Percentiles rank a stretch among this genome's conserved stretches.
Evolutionary conservation across 2,329 filamentous ascomycete species (phyloP).

Genomic region (Venturia oleaginea): DNA sequence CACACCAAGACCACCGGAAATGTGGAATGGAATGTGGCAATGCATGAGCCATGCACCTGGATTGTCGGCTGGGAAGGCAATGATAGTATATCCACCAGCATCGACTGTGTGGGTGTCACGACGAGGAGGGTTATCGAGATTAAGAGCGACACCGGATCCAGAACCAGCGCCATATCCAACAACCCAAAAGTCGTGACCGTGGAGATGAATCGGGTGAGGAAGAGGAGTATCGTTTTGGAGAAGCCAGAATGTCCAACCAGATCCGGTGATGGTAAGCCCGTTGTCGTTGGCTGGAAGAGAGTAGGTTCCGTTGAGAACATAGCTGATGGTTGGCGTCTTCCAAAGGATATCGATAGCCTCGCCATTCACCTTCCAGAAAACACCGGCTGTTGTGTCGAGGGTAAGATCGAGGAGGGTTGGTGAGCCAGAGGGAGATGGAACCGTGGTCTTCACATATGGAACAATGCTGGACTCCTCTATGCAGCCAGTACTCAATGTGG

Average conservation of each 20-base stretch:
- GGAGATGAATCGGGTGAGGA: slow-evolving; percentile 15
- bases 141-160: slow-evolving; percentile 15
- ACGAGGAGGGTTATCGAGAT: slow-evolving; percentile 25
- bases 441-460: neutral
- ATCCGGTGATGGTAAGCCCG: slow-evolving; percentile 9
- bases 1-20: slow-evolving; percentile 15
- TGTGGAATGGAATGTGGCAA: slow-evolving; percentile 17
- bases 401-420: slow-evolving; percentile 11
- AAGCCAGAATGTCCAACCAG: slow-evolving; percentile 15
- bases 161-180: slow-evolving; percentile 11
- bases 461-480: slow-evolving; percentile 4
- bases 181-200: slow-evolving; percentile 15
- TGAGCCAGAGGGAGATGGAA: slow-evolving; percentile 7
- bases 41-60: slow-evolving; percentile 34
- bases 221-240: slow-evolving; percentile 14
- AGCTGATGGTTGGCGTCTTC: slow-evolving; percentile 14
- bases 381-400: slow-evolving; percentile 23
- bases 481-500: slow-evolving; percentile 8
- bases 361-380: slow-evolving; percentile 15
- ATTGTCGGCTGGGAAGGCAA: slow-evolving; percentile 45
- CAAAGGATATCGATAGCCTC: slow-evolving; percentile 13
- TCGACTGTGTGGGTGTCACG: slow-evolving; percentile 26
- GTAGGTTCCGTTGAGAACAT: slow-evolving; percentile 14
- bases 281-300: slow-evolving; percentile 14
- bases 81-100: slow-evolving; percentile 32